Evolutionary conservation across 768 basidiomycete species (phyloP), one percentile per base, ranked within the genome.

Genomic region (Austroboletus eburneus): DNA sequence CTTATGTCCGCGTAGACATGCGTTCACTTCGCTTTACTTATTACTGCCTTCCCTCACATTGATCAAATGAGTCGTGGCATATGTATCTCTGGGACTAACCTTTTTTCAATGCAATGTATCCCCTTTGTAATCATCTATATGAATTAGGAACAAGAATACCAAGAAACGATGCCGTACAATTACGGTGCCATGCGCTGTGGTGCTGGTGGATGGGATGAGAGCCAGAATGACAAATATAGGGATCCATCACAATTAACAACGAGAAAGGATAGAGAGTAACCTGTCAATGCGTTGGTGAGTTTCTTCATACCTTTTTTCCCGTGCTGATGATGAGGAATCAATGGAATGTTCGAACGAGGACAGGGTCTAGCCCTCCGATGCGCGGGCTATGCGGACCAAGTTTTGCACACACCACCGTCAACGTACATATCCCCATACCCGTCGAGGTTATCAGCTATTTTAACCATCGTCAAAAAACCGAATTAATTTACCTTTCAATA

Each of bases 401-500:
- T 38, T 38, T 17, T n/a, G 9, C 14, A 46, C 13, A 44, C n/a
- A n/a, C 42, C 41, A 22, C 30, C 29, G 34, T 34, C 39, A 34
- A 34, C 39, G 32, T 35, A 36, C 50, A 18, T 25, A 30, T 38
- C 25, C 37, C 40, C 48, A n/a, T n/a, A n/a, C n/a, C n/a, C n/a
- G n/a, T n/a, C n/a, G n/a, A n/a, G n/a, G n/a, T n/a, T 27, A 27
- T 27, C 27, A 27, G 32, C 39, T 33, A 13, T 36, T 35, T 45
- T 46, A 46, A 43, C 58, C 50, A 54, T 50, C 51, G 43, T 50
- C 54, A 16, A 22, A 49, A 36, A 49, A 52, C 35, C 33, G 32
- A 36, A 49, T 67, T 57, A 66, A 65, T 66, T 54, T 61, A 57
- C 55, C 63, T 48, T n/a, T 38, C 58, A 53, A 61, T 61, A 52